Percentiles rank a stretch among this genome's conserved stretches.
phyloP scores from a whole-genome alignment of 345 rosid species.

The Kandelia obovata region DNA sequence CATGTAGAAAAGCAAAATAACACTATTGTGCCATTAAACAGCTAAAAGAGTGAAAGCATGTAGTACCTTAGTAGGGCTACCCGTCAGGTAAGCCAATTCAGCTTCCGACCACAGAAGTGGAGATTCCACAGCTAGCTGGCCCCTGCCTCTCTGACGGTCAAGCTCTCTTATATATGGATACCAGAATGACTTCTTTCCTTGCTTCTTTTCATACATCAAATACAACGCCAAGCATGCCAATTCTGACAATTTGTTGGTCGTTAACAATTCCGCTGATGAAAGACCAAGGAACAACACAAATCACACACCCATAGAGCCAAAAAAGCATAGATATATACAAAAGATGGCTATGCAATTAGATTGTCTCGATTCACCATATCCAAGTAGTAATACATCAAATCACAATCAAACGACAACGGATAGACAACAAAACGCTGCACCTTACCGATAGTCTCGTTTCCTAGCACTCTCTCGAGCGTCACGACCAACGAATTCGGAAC shows the following conservation, averaged over 20 bases:
- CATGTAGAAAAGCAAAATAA: background rate
- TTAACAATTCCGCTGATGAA: slow-evolving; percentile 72
- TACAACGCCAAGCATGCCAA: slow-evolving; percentile 92
- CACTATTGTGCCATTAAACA: background rate
- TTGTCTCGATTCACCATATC: no score
- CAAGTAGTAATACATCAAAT: background rate
- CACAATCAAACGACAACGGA: background rate
- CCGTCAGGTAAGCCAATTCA: slow-evolving; percentile 82
- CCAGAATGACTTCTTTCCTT: slow-evolving; percentile 93
- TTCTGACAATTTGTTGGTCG: slow-evolving; percentile 88
- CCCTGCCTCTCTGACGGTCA: slow-evolving; percentile 96
- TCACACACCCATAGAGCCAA: background rate
- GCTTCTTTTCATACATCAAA: slow-evolving; percentile 97
- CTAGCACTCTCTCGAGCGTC: slow-evolving; percentile 92
- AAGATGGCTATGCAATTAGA: background rate
- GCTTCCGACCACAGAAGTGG: slow-evolving; percentile 89
- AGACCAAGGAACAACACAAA: slow-evolving; percentile 7
- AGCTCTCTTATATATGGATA: slow-evolving; percentile 93
- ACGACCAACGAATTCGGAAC: slow-evolving; percentile 86
- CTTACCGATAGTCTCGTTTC: slow-evolving; percentile 92
- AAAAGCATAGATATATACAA: background rate
- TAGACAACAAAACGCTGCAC: slow-evolving; percentile 21
- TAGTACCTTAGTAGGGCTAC: slow-evolving; percentile 88
- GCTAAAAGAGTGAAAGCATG: background rate
- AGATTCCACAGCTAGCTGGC: slow-evolving; percentile 90